Evolutionary conservation across 2,329 filamentous ascomycete species (phyloP), one percentile per base, ranked within the genome.

Genomic region (Dactylella cylindrospora): DNA sequence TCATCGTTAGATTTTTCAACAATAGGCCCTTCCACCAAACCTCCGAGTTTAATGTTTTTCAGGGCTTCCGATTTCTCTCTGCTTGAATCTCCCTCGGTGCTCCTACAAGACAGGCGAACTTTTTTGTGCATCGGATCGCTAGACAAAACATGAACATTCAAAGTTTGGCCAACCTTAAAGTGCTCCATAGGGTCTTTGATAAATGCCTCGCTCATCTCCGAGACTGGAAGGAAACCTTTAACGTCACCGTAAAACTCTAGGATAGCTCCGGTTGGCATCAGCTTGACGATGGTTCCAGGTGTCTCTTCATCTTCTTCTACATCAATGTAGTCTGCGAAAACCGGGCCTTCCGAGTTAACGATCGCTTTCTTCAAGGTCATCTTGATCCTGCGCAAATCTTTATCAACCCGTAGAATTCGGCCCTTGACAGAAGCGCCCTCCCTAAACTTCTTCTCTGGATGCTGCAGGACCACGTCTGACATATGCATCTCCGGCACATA

Each of bases 191-290:
- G 90, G 70, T 96, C 87, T 67, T 86, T 82, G 69, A 98, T 96
- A 70, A 86, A 96, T 8, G 90, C 90, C 72, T 98, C 93, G 71
- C 93, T 97, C 93, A 98, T 98, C 74, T 98, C 91, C 1, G 88
- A 88, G 0, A 95, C 84, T 1, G 93, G 93, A 50, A 98, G 78
- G 76, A 94, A 98, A 6, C 86, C 94, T 66, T 83, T 82, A 15
- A 98, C 78, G 6, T 78, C 75, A 13, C 89, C 89, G 70, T 94
- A 98, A 74, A 97, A 98, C 71, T 95, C 89, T 47, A 98, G 86
- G 13, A 91, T 82, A 8, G 93, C 93, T 59, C 93, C 93, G 47
- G 83, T 82, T 2, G 80, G 74, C 53, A 89, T 78, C 8, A 98
- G 77, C 66, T 86, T 94, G 67, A 95, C 80, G 66, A 98, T 85